Percentiles rank a stretch among this genome's conserved stretches.
Conservation (phyloP, 1,139 yeast species). For the Wickerhamomyces sp. region DNA sequence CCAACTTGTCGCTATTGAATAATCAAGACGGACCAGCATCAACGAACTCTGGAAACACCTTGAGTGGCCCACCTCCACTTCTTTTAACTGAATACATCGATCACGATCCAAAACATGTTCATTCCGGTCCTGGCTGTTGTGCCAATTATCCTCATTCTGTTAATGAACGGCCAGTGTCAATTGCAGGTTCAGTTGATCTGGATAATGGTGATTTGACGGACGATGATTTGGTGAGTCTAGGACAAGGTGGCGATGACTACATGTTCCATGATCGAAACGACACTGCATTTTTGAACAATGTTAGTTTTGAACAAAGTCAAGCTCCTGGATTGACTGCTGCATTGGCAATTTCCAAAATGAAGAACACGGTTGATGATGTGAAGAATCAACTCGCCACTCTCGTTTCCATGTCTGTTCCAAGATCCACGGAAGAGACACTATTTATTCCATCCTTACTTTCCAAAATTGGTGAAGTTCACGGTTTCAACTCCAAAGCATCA, state of each 20-base stretch:
- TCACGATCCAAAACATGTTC: constrained; percentile 36
- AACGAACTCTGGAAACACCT: neutral
- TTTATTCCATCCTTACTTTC: constrained; percentile 69
- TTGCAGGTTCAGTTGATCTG: constrained; percentile 51
- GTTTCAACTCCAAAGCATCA: constrained; percentile 65
- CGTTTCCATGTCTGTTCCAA: constrained; percentile 68
- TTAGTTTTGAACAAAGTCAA: constrained; percentile 51
- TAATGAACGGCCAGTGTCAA: constrained; percentile 59
- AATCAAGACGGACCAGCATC: constrained; percentile 7
- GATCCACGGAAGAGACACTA: constrained; percentile 73
- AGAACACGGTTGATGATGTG: constrained; percentile 34
- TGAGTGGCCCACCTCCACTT: constrained; percentile 3
- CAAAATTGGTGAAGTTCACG: constrained; percentile 61
- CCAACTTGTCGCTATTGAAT: constrained; percentile 27
- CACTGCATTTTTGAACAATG: constrained; percentile 11
- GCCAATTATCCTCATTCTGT: constrained; percentile 47
- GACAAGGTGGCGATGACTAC: constrained; percentile 10
- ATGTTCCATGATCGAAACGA: constrained; percentile 3
- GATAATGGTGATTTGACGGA: constrained; percentile 42
- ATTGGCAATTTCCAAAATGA: constrained; percentile 38
- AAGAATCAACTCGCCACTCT: constrained; percentile 53
- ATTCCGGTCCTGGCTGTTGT: constrained; percentile 54
- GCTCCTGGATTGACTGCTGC: constrained; percentile 84
- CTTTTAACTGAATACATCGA: constrained; percentile 15
- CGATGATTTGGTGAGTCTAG: constrained; percentile 31